Conservation (phyloP, 805 yeast genomes). For the Cyberlindnera mississippiensis region DNA sequence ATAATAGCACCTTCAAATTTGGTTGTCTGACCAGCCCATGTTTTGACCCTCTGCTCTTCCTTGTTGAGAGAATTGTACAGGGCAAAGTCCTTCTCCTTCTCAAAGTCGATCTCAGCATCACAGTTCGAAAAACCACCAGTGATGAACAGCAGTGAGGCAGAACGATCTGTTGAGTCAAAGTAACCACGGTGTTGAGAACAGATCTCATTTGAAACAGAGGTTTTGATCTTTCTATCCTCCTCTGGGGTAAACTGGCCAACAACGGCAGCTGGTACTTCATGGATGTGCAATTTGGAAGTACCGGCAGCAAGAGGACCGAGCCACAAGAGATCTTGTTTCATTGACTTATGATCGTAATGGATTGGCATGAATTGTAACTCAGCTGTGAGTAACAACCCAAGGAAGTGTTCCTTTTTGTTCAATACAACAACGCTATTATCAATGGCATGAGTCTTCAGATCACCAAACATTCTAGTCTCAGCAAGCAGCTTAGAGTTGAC, state of each 20-base stretch:
- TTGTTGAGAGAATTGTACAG: conserved; percentile 4
- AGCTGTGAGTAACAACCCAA: conserved; percentile 22
- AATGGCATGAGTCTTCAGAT: conserved; percentile 23
- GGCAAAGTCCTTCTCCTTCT: conserved; percentile 10
- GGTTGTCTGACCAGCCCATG: conserved; percentile 8
- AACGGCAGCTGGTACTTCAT: conserved; percentile 12
- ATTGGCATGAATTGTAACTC: conserved; percentile 18
- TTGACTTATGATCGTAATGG: conserved; percentile 26
- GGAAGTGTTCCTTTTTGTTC: conserved; percentile 21
- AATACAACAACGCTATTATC: conserved; percentile 12
- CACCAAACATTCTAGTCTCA: conserved; percentile 25
- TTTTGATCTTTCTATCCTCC: conserved; percentile 12
- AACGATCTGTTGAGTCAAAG: conserved; percentile 2
- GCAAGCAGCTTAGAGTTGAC: neutral
- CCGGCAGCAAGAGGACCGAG: conserved; percentile 28
- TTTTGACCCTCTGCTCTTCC: conserved; percentile 5
- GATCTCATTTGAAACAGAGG: conserved; percentile 17
- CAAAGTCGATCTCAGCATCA: conserved; percentile 8
- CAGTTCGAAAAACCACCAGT: conserved; percentile 19
- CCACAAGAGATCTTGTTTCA: conserved; percentile 30
- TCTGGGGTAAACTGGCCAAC: conserved; percentile 17
- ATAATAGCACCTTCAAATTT: conserved; percentile 16
- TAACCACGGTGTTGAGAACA: conserved; percentile 18
- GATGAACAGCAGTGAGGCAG: conserved; percentile 10
- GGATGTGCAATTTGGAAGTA: conserved; percentile 4